A percentile compares a stretch with the other conserved stretches of the same genome.
phyloP scores from a whole-genome alignment of 139 green algal species.

The Dunaliella sp. region DNA sequence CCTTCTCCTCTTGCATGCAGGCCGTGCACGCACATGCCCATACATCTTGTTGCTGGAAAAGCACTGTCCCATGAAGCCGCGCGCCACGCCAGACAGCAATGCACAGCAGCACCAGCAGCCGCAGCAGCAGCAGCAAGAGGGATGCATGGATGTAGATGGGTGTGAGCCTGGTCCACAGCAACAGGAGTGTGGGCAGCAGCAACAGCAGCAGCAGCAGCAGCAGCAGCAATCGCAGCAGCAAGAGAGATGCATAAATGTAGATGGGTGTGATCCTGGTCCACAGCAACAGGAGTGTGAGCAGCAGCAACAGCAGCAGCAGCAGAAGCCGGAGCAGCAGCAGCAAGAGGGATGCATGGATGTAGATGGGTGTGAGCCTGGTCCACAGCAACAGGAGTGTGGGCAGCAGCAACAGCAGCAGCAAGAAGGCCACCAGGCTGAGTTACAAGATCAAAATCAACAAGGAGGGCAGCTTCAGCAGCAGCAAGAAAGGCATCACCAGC shows the following conservation, averaged over 20 bases:
- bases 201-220: conserved; percentile 10
- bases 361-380: background rate
- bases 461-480: too few species aligned
- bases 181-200: background rate
- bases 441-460: too few species aligned
- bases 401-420: conserved; percentile 1
- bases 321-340: background rate
- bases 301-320: conserved; percentile 6
- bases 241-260: background rate
- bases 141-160: background rate
- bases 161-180: background rate
- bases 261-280: background rate
- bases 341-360: background rate
- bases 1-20: conserved; percentile 28
- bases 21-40: conserved; percentile 45
- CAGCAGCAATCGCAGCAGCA: background rate
- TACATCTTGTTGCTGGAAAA: conserved; percentile 59
- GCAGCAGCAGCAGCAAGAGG: background rate
- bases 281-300: background rate
- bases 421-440: too few species aligned
- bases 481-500: too few species aligned
- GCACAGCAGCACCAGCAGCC: background rate
- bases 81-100: background rate
- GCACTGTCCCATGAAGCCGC: conserved; percentile 67
- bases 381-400: background rate